phyloP scores from a whole-genome alignment of 495 filamentous ascomycete genomes.

The Chaetomium tenue region DNA sequence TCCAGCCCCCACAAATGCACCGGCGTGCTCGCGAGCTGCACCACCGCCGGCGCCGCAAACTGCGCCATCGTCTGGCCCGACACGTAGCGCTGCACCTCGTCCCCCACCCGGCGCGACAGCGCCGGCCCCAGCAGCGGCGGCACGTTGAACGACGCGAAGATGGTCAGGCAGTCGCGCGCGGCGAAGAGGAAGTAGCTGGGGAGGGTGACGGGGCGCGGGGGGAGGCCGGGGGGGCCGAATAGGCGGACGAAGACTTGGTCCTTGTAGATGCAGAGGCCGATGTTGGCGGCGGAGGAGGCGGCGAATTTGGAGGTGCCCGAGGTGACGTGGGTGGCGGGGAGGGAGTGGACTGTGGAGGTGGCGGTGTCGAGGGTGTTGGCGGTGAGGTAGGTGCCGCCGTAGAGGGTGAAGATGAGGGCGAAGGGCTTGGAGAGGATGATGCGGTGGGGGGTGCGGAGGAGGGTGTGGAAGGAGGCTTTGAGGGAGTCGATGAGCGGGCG shows the following conservation, averaged over 20 bases:
- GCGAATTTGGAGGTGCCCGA: slow-evolving; percentile 78
- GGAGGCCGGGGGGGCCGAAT: slow-evolving; percentile 61
- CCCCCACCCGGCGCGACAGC: slow-evolving; percentile 54
- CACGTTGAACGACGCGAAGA: slow-evolving; percentile 92
- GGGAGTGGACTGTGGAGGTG: slow-evolving; percentile 61
- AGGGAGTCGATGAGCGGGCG: slow-evolving; percentile 68
- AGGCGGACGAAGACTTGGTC: slow-evolving; percentile 81
- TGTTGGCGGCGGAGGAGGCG: slow-evolving; percentile 78
- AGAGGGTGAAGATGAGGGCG: slow-evolving; percentile 81
- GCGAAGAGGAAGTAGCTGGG: slow-evolving; percentile 78
- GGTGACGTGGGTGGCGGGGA: slow-evolving; percentile 59
- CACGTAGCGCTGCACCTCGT: slow-evolving; percentile 41
- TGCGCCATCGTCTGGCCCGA: slow-evolving; percentile 64
- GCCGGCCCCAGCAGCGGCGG: slow-evolving; percentile 71
- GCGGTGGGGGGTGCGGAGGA: slow-evolving; percentile 64
- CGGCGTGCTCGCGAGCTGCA: slow-evolving; percentile 81
- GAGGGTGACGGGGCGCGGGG: slow-evolving; percentile 54
- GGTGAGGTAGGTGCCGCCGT: slow-evolving; percentile 86
- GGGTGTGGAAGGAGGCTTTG: slow-evolving; percentile 57
- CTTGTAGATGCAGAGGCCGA: slow-evolving; percentile 89
- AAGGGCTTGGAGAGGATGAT: slow-evolving; percentile 80
- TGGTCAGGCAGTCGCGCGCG: slow-evolving; percentile 80
- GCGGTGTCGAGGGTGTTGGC: slow-evolving; percentile 86
- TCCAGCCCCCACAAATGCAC: slow-evolving; percentile 87
- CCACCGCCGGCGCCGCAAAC: slow-evolving; percentile 73